phyloP scores from a whole-genome alignment of 495 filamentous ascomycete genomes.

The Oidiodendron maius region DNA sequence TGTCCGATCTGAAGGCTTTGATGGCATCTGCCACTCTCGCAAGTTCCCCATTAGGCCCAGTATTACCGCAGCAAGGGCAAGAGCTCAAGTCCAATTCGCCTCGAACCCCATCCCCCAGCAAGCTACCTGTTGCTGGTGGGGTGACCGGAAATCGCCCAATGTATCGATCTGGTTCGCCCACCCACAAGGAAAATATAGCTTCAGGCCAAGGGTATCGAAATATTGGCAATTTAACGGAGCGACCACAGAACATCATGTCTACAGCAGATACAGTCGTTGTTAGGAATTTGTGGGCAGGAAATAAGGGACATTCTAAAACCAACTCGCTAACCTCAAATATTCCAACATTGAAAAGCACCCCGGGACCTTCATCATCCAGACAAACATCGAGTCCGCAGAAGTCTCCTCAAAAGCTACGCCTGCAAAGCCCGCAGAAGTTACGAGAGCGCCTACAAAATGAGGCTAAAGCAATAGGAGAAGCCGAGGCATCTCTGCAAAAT shows the following conservation, averaged over 20 bases:
- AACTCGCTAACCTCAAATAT: slow-evolving; percentile 22
- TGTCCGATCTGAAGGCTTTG: slow-evolving; percentile 75
- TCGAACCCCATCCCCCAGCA: slow-evolving; percentile 24
- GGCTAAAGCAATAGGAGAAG: slow-evolving; percentile 62
- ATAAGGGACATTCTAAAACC: slow-evolving; percentile 15
- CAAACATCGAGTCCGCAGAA: slow-evolving; percentile 33
- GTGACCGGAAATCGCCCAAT: slow-evolving; percentile 11
- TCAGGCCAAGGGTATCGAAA: slow-evolving; percentile 8
- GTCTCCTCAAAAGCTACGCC: slow-evolving; percentile 55
- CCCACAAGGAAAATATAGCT: slow-evolving; percentile 18
- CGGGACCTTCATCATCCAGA: slow-evolving; percentile 15
- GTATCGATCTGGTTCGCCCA: slow-evolving; percentile 17
- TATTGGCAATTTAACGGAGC: slow-evolving; percentile 18
- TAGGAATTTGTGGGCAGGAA: slow-evolving; percentile 15
- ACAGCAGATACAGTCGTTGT: slow-evolving; percentile 11
- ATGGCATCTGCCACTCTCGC: slow-evolving; percentile 42
- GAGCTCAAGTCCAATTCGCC: slow-evolving; percentile 20
- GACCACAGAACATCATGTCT: slow-evolving; percentile 21
- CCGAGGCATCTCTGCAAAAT: slow-evolving; percentile 60
- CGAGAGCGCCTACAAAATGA: slow-evolving; percentile 83
- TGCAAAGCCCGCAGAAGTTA: slow-evolving; percentile 89
- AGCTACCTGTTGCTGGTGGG: slow-evolving; percentile 20
- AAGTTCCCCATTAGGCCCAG: slow-evolving; percentile 26
- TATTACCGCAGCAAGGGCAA: slow-evolving; percentile 12
- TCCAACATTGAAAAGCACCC: slow-evolving; percentile 17